A percentile compares a stretch with the other conserved stretches of the same genome.
Evolutionary conservation across 163 green algal species (phyloP).

Genomic region (Coccomyxa subellipsoidea): DNA sequence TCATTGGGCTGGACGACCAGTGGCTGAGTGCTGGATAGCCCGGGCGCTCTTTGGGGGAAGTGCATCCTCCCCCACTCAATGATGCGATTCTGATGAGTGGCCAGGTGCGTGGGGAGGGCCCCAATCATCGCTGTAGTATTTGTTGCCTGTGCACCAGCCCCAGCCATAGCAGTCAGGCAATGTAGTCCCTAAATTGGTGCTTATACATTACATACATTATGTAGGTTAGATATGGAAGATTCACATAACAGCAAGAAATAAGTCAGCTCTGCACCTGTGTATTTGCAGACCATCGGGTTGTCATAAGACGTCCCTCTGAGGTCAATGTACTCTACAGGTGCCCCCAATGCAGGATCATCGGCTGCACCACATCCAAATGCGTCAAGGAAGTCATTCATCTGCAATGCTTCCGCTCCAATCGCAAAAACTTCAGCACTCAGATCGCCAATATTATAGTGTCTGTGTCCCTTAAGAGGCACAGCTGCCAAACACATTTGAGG

Average conservation of each 20-base stretch:
- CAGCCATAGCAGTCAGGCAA: too few relatives aligned
- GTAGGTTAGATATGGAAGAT: too few relatives aligned
- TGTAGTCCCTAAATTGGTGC: too few relatives aligned
- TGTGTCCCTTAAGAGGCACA: background rate
- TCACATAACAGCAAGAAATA: background rate
- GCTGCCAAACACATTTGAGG: background rate
- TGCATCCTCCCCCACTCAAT: background rate
- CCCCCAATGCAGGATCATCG: conserved; percentile 76
- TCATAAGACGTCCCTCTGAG: conserved; percentile 78
- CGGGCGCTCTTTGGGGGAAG: too few relatives aligned
- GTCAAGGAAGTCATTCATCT: too few relatives aligned
- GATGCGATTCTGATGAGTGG: background rate
- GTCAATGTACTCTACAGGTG: conserved; percentile 87
- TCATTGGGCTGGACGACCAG: too few relatives aligned
- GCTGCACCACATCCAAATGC: conserved; percentile 44
- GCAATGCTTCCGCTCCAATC: background rate
- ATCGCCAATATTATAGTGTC: background rate
- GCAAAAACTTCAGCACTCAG: background rate
- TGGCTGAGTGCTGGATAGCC: too few relatives aligned
- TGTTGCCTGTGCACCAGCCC: conserved; percentile 31
- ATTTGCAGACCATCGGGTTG: conserved; percentile 89
- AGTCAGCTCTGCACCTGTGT: conserved; percentile 55
- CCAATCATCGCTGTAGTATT: conserved; percentile 36
- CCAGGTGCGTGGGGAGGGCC: background rate
- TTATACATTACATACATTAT: too few relatives aligned